phyloP scores from a whole-genome alignment of 306 rosid species.

The Hippophae tibetana region DNA sequence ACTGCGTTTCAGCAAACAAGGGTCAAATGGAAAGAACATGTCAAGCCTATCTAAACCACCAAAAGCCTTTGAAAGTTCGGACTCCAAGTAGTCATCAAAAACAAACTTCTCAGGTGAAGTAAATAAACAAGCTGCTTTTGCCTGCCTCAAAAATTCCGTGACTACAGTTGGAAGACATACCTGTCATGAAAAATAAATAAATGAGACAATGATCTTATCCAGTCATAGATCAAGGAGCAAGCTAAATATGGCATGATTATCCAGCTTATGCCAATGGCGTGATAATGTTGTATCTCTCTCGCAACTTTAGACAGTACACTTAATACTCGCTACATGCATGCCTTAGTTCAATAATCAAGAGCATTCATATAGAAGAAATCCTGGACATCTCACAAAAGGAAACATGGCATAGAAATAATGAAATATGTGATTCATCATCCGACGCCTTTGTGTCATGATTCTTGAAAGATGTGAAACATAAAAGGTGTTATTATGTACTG shows the following conservation, averaged over 20 bases:
- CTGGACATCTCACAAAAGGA: too few relatives aligned
- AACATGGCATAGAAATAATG: too few relatives aligned
- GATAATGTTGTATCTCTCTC: too few relatives aligned
- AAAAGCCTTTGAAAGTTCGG: constrained; percentile 63
- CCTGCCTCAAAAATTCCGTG: constrained; percentile 65
- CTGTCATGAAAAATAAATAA: constrained; percentile 25
- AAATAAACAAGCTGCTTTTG: constrained; percentile 67
- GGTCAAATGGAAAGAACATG: constrained; percentile 90
- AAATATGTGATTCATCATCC: too few relatives aligned
- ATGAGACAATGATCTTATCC: constrained; percentile 8
- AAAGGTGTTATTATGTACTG: background rate
- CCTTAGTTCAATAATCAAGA: too few relatives aligned
- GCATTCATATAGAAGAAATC: too few relatives aligned
- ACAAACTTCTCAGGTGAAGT: constrained; percentile 37
- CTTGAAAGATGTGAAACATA: background rate
- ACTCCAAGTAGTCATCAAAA: constrained; percentile 56
- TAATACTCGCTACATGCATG: too few relatives aligned
- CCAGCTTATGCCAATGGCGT: too few relatives aligned
- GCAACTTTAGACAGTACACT: too few relatives aligned
- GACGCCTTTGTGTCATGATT: too few relatives aligned
- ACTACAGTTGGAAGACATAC: constrained; percentile 80
- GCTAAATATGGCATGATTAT: too few relatives aligned
- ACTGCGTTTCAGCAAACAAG: constrained; percentile 55
- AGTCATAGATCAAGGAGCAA: background rate
- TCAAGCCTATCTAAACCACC: constrained; percentile 87